phyloP scores from a whole-genome alignment of 306 rosid genomes.

The Castanea mollissima region DNA sequence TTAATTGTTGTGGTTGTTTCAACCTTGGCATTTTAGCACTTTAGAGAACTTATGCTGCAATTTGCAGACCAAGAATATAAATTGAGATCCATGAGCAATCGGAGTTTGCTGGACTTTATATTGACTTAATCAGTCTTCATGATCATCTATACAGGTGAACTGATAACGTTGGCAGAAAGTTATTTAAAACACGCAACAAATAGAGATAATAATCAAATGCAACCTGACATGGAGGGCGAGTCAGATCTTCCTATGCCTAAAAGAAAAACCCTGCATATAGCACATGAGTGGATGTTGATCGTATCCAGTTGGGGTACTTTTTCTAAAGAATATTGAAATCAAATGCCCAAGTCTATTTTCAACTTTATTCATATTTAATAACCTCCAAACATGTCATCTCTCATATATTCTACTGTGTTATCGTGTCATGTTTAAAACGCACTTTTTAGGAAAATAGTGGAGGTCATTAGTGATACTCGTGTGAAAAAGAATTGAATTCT shows the following conservation, averaged over 20 bases:
- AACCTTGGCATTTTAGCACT: neutral
- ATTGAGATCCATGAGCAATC: neutral
- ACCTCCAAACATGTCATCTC: constrained; percentile 31
- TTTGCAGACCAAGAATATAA: neutral
- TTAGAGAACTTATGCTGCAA: neutral
- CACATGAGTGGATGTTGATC: constrained; percentile 13
- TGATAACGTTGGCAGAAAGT: neutral
- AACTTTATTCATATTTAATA: constrained; percentile 29
- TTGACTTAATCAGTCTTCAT: neutral
- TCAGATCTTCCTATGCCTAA: neutral
- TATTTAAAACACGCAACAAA: neutral
- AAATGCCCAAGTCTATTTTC: neutral
- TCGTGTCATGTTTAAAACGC: constrained; percentile 6
- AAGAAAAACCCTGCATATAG: neutral
- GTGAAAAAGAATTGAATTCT: constrained; percentile 16
- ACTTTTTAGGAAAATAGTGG: constrained; percentile 45
- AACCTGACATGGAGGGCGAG: neutral
- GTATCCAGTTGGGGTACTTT: constrained; percentile 4
- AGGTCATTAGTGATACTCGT: constrained; percentile 39
- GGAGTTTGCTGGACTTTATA: neutral
- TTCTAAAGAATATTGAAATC: constrained; percentile 4
- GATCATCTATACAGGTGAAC: neutral
- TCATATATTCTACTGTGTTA: constrained; percentile 22
- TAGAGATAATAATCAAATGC: neutral
- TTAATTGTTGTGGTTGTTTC: no score